Evolutionary conservation across 768 basidiomycete species (phyloP), one percentile per base, ranked within the genome.

Genomic region (Cystofilobasidium macerans): DNA sequence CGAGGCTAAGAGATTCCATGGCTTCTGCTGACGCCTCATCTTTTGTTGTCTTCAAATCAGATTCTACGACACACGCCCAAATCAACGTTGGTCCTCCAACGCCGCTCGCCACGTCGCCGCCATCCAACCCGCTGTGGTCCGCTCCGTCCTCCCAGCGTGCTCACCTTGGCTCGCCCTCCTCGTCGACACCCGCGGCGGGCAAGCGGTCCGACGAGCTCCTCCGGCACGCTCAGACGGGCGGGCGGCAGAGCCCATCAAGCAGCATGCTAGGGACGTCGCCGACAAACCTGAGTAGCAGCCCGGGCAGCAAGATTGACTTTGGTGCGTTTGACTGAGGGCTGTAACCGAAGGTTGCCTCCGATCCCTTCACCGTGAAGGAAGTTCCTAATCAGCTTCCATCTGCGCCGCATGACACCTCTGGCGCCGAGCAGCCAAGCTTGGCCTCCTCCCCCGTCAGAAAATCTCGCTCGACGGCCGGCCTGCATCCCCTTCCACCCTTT

Each of bases 401-500:
- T n/a, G n/a, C n/a, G n/a, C n/a, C n/a, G n/a, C n/a, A n/a, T n/a
- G n/a, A n/a, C n/a, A n/a, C n/a, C n/a, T n/a, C n/a, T n/a, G n/a
- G 33, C 26, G 5, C 8, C 13, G 0, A 24, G 36, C 26, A 66
- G 65, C 65, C 65, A 67, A 67, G 32, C 61, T 67, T 22, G 65
- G 65, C 20, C 65, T 67, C 5, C 47, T 67, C 3, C 65, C 65
- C 20, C 60, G 60, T 22, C 65, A 67, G 33, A 67, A 67, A 54
- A 67, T 67, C 18, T 67, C 65, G 22, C 61, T 67, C 8, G 65
- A 67, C 40, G 65, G 65, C 30, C 60, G 60, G 42, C 51, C 59
- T 16, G 26, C 58, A 13, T 33, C 65, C 30, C 51, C 48, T 18
- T 3, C 40, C 36, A n/a, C 43, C 30, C 43, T 57, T 8, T 43